Evolutionary conservation across 1,284 basidiomycete species (phyloP).

Genomic region (Tausonia pullulans): DNA sequence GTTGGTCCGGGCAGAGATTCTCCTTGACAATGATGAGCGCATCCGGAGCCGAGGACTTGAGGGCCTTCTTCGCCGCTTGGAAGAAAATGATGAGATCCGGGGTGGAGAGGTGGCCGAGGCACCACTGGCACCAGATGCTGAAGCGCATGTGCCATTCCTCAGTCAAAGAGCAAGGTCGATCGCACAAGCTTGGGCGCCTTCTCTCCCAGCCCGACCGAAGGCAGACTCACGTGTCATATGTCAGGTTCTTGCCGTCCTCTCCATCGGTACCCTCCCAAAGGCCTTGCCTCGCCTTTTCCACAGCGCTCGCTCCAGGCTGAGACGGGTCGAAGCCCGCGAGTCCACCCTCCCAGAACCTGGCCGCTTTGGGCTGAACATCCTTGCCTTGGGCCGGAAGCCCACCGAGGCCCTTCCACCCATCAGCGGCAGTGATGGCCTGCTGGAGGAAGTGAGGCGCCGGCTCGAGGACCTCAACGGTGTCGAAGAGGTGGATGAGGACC

Average conservation of each 20-base stretch:
- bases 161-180: background rate
- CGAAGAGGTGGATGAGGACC: conserved; percentile 70
- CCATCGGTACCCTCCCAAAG: conserved; percentile 19
- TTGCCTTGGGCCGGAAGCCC: conserved; percentile 2
- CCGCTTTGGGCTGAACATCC: conserved; percentile 18
- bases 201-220: no score
- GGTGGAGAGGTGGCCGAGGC: conserved; percentile 63
- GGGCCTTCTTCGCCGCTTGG: conserved; percentile 45
- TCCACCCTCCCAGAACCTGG: conserved; percentile 13
- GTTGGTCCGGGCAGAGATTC: conserved; percentile 59
- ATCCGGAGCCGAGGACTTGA: conserved; percentile 30
- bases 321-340: conserved; percentile 39
- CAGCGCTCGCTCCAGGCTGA: conserved; percentile 32
- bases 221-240: conserved; percentile 31
- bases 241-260: conserved; percentile 24
- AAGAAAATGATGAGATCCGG: conserved; percentile 66
- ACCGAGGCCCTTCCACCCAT: conserved; percentile 51
- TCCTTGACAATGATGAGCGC: conserved; percentile 78
- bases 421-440: conserved; percentile 45
- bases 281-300: conserved; percentile 20
- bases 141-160: background rate
- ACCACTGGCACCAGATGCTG: conserved; percentile 87
- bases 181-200: no score
- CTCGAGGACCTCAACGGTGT: conserved; percentile 76
- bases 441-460: conserved; percentile 66